Evolutionary conservation across 768 basidiomycete species (phyloP).

Genomic region (Mycena leptocephala): DNA sequence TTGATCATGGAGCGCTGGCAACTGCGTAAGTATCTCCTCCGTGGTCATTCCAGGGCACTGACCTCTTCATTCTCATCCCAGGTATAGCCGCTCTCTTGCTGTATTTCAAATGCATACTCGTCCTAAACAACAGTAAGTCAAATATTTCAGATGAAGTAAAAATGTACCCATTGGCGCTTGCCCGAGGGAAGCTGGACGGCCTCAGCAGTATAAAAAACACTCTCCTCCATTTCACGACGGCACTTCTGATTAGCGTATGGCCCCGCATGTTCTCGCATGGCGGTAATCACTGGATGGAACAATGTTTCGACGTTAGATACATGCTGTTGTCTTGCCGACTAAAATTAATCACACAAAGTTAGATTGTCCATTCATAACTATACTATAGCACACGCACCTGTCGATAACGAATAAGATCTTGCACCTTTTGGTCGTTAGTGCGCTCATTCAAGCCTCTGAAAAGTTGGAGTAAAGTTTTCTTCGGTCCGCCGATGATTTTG

Average conservation of each 20-base stretch:
- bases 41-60: not conserved
- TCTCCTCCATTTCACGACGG: conserved; percentile 8
- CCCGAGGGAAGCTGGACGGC: conserved; percentile 5
- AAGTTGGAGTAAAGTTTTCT: conserved; percentile 10
- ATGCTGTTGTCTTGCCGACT: not conserved
- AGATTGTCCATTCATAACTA: too few species aligned
- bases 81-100: not conserved
- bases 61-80: not conserved
- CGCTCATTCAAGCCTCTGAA: conserved; percentile 12
- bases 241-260: conserved; percentile 13
- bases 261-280: not conserved
- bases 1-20: not conserved
- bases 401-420: conserved; percentile 8
- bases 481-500: conserved; percentile 25
- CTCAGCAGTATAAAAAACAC: not conserved
- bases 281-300: not conserved
- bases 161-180: conserved; percentile 8
- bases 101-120: not conserved
- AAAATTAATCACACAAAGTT: not conserved
- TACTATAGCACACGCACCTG: not conserved
- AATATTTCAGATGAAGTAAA: not conserved
- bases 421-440: not conserved
- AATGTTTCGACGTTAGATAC: not conserved
- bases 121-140: not conserved
- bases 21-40: not conserved